Base-by-base conservation (phyloP, 2,329 filamentous ascomycete species). In the Mycogone perniciosa region DNA sequence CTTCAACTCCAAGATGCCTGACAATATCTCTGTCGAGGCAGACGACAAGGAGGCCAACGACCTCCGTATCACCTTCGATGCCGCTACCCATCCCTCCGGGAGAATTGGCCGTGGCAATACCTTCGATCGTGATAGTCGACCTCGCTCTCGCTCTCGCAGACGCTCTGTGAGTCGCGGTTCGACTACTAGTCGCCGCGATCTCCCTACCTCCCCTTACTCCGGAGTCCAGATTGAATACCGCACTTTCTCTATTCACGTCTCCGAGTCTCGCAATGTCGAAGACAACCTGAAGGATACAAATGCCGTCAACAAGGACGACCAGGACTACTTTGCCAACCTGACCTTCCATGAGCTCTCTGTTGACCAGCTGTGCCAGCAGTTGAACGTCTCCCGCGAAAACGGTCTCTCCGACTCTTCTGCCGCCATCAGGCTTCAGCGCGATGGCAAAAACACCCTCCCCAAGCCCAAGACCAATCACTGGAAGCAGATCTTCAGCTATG, bases 281-380 rank as follows among this genome's bases (percentile, higher is more conserved):
- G 60, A 58, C 11, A 42, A 42, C 9, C 37, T 53, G 27, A 43
- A 30, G n/a, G 60, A 61, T 27, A 8, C 50, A 29, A 66, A 63
- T 33, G 56, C 53, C 1, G 49, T 56, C 20, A 63, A 66, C 6
- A 66, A 65, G 30, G 62, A 65, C 4, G 63, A 71, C 35, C 62
- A 71, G 27, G 71, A 76, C 50, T 76, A 73, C 61, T 73, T 74
- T 54, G 57, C 68, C 44, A 67, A 65, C 51, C 60, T 73, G 34
- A 63, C 63, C 33, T 73, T 64, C 45, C 71, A 74, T 52, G 59
- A 66, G 46, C 64, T 72, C 9, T 53, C 60, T 20, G 48, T 54
- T 4, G 62, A 65, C 29, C 64, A 67, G 46, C 48, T 72, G 26
- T 70, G 64, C 48, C 68, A 71, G 51, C 66, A 71, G 54, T 64